A percentile compares a stretch with the other conserved stretches of the same genome.
Conservation (phyloP, 1,139 yeast species). For the Diutina siamensis region DNA sequence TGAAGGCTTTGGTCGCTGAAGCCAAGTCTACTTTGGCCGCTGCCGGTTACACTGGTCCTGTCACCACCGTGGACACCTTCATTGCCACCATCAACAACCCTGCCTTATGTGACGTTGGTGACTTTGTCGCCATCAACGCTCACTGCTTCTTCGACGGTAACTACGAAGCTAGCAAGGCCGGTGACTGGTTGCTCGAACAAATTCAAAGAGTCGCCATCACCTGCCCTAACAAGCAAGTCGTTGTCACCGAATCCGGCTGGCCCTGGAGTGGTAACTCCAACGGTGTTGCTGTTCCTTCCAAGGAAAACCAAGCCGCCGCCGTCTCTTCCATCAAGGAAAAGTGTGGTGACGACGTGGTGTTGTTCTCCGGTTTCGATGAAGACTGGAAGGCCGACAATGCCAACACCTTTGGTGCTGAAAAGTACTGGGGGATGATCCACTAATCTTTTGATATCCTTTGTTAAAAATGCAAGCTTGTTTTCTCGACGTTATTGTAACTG, state of each 20-base stretch:
- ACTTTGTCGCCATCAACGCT: constrained; percentile 71
- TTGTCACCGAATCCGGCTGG: constrained; percentile 76
- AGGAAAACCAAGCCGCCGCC: constrained; percentile 50
- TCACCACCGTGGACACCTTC: constrained; percentile 73
- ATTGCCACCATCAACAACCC: constrained; percentile 65
- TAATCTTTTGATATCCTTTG: not conserved
- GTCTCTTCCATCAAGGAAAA: constrained; percentile 40
- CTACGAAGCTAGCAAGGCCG: constrained; percentile 54
- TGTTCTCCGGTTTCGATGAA: constrained; percentile 67
- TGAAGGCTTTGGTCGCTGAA: constrained; percentile 39
- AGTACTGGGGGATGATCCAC: constrained; percentile 54
- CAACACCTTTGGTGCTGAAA: constrained; percentile 56
- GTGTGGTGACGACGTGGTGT: constrained; percentile 45
- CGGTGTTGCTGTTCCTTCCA: constrained; percentile 51
- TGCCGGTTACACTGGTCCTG: constrained; percentile 56
- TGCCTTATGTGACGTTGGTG: constrained; percentile 57
- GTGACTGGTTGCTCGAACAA: constrained; percentile 57
- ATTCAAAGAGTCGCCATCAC: constrained; percentile 2
- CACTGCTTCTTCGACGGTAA: constrained; percentile 75
- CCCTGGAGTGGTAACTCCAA: constrained; percentile 57
- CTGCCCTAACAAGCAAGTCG: constrained; percentile 14
- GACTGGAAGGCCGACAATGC: constrained; percentile 55
- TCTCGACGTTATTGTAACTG: constrained; percentile 5
- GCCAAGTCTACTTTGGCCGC: constrained; percentile 48
- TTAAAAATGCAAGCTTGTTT: not conserved